Conservation (phyloP, 495 filamentous ascomycete species). For the Clavariopsis aquatica region DNA sequence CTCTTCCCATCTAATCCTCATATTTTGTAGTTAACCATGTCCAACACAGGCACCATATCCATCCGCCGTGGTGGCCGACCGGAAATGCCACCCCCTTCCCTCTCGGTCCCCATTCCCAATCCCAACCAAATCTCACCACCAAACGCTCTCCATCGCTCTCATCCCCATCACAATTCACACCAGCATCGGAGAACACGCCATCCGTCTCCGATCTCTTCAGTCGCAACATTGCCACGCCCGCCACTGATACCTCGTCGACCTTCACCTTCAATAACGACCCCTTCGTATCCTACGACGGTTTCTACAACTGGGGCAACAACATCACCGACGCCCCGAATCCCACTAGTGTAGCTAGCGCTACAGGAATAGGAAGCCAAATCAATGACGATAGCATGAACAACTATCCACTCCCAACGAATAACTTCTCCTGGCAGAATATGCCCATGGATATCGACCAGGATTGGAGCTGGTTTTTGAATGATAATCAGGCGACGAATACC, state of each 20-base stretch:
- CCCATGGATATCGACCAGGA: constrained; percentile 45
- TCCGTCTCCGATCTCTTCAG: constrained; percentile 13
- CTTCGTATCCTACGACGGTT: constrained; percentile 39
- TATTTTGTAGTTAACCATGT: background rate
- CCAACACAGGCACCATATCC: constrained; percentile 26
- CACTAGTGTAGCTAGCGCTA: background rate
- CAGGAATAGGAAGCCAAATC: constrained; percentile 24
- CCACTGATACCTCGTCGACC: background rate
- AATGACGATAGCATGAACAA: constrained; percentile 34
- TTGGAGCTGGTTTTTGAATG: constrained; percentile 43
- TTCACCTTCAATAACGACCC: constrained; percentile 29
- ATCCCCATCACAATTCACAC: constrained; percentile 14
- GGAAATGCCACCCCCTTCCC: background rate
- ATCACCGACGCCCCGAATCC: background rate
- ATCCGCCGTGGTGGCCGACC: constrained; percentile 33
- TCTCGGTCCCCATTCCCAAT: background rate
- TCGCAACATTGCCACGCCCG: constrained; percentile 4
- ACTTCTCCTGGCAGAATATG: constrained; percentile 36
- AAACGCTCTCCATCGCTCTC: background rate
- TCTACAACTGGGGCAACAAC: constrained; percentile 35
- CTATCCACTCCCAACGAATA: constrained; percentile 33
- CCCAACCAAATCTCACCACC: background rate
- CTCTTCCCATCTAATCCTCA: background rate
- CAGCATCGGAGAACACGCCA: constrained; percentile 9
- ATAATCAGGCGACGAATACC: constrained; percentile 4